Base-by-base conservation (phyloP, 768 basidiomycete genomes). In the Mycena kentingensis region DNA sequence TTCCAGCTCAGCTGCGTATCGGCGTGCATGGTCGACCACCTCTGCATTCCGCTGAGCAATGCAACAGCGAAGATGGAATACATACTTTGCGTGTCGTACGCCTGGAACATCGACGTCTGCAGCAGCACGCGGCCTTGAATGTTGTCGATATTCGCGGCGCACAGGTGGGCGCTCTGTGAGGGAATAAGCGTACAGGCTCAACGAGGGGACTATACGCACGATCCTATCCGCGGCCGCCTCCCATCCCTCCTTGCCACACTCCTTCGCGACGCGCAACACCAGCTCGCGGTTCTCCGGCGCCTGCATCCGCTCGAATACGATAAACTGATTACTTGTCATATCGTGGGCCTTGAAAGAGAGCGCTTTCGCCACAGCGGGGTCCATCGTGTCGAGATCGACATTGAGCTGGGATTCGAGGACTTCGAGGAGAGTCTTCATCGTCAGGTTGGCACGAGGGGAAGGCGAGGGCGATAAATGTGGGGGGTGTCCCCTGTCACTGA, bases 331-430 rank as follows among this genome's bases (percentile, higher is more conserved):
- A 53, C 71, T 71, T 24, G 72, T 71, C 72, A 71, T 72, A 59
- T 72, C 68, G 49, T 57, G 61, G 8, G 53, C 52, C 13, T 29
- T 42, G 61, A 73, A 72, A 35, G 52, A 56, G 22, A 45, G 46
- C 28, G 44, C 38, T 13, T 63, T 63, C 10, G 72, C 68, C 46
- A 68, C 69, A 31, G 48, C 55, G 15, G 67, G 66, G 49, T 70
- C 68, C 72, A 74, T 73, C 5, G 70, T 68, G 57, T 73, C 70
- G 57, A 74, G 67, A 57, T 73, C 70, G 63, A 73, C 61, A 51
- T 64, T 59, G 44, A 71, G 52, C 48, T 58, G 57, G 27, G 57
- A 51, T 51, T 58, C 57, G 21, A 58, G 52, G 24, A 54, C 21
- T 44, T 58, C 46, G 39, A 58, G 39, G 45, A 58, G 46, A 27